Conservation (phyloP, 495 filamentous ascomycete genomes). For the Penicillium coprophilum region DNA sequence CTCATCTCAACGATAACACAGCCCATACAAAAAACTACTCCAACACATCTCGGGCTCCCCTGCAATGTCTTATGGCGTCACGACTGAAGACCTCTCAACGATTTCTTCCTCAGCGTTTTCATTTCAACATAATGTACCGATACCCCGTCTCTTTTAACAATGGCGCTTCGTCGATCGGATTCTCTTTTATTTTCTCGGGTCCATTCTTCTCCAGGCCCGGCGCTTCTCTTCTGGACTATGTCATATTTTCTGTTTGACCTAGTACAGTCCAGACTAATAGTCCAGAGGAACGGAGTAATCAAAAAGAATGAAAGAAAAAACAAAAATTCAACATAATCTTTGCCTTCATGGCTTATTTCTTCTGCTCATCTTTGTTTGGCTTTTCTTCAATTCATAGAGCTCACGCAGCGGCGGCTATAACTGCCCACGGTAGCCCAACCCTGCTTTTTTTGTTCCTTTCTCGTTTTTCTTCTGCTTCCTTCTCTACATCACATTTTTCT, state of each 20-base stretch:
- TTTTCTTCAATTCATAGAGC: background rate
- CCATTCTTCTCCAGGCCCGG: conserved; percentile 18
- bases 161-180: conserved; percentile 35
- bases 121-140: conserved; percentile 47
- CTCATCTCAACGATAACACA: conserved; percentile 42
- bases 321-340: conserved; percentile 41
- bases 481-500: conserved; percentile 5
- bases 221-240: conserved; percentile 18
- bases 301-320: conserved; percentile 23
- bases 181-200: conserved; percentile 27
- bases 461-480: conserved; percentile 5
- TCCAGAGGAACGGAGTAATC: conserved; percentile 7
- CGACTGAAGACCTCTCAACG: conserved; percentile 53
- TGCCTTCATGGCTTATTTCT: conserved; percentile 12
- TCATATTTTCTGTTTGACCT: conserved; percentile 7
- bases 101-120: conserved; percentile 49
- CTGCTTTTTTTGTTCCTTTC: background rate
- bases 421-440: background rate
- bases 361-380: background rate
- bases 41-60: conserved; percentile 32
- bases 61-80: conserved; percentile 49
- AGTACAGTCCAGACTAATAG: conserved; percentile 8
- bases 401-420: background rate
- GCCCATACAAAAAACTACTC: conserved; percentile 27
- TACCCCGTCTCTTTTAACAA: conserved; percentile 43